phyloP scores from a whole-genome alignment of 352 stramenopile species.

The Globisporangium megalacanthum region DNA sequence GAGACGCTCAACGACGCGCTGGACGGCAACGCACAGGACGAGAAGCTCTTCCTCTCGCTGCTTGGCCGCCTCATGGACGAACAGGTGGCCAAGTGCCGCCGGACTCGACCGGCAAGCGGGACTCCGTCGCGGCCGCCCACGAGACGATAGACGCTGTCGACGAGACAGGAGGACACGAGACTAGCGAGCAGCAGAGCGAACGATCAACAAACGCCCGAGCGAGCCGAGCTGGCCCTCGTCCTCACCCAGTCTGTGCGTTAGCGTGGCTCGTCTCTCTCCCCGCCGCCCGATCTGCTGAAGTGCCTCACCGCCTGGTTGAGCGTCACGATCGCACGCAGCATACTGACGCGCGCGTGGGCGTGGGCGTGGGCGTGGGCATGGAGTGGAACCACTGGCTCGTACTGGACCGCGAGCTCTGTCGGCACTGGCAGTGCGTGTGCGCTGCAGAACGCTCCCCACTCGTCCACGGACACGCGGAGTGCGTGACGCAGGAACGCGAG shows the following conservation, averaged over 20 bases:
- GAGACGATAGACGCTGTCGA: slow-evolving; percentile 1
- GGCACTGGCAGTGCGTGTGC: slow-evolving; percentile 27
- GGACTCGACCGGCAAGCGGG: slow-evolving; percentile 17
- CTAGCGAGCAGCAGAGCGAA: not conserved
- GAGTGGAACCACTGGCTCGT: slow-evolving; percentile 4
- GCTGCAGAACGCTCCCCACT: slow-evolving; percentile 46
- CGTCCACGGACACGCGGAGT: slow-evolving; percentile 22
- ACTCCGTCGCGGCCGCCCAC: not conserved
- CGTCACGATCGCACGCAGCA: slow-evolving; percentile 23
- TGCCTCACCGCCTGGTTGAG: slow-evolving; percentile 28
- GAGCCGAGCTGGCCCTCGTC: no score
- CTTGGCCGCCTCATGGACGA: slow-evolving; percentile 64
- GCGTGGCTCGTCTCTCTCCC: not conserved
- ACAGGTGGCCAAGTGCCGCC: slow-evolving; percentile 33
- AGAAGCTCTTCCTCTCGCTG: slow-evolving; percentile 71
- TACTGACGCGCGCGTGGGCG: slow-evolving; percentile 18
- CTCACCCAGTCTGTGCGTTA: not conserved
- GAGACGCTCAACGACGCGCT: slow-evolving; percentile 58
- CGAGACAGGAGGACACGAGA: not conserved
- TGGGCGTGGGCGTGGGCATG: slow-evolving; percentile 23
- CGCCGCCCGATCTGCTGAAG: slow-evolving; percentile 6
- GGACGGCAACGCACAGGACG: slow-evolving; percentile 53
- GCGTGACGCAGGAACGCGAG: slow-evolving; percentile 38
- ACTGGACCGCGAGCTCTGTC: slow-evolving; percentile 23
- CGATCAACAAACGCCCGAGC: not conserved